Evolutionary conservation across 1,139 yeast genomes (phyloP).

Genomic region (Pichia sp.): DNA sequence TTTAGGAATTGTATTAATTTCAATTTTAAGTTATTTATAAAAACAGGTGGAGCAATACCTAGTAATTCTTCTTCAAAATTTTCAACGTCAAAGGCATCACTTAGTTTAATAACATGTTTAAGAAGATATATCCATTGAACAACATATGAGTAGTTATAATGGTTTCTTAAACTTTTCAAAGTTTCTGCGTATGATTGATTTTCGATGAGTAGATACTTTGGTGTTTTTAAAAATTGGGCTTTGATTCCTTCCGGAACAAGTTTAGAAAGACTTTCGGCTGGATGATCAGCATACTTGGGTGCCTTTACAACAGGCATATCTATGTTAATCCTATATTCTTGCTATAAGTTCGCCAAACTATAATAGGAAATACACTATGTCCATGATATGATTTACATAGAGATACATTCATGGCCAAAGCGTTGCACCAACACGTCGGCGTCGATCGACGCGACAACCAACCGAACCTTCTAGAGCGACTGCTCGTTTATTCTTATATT

Average conservation of each 20-base stretch:
- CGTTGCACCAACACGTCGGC: too few species aligned
- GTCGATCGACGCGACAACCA: too few species aligned
- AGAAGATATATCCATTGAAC: constrained; percentile 46
- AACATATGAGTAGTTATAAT: constrained; percentile 37
- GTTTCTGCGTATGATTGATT: constrained; percentile 19
- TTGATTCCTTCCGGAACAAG: constrained; percentile 26
- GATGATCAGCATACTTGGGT: constrained; percentile 13
- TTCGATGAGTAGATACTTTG: constrained; percentile 26
- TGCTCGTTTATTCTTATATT: too few species aligned
- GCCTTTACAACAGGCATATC: constrained; percentile 5
- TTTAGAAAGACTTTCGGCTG: constrained; percentile 26
- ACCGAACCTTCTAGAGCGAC: background rate
- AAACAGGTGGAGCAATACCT: constrained; percentile 35
- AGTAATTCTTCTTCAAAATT: constrained; percentile 50
- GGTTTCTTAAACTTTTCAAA: constrained; percentile 22
- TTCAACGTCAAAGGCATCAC: constrained; percentile 48
- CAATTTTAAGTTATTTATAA: constrained; percentile 37
- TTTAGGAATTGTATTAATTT: constrained; percentile 34
- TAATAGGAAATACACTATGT: too few species aligned
- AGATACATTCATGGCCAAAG: too few species aligned
- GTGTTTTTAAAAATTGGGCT: constrained; percentile 25
- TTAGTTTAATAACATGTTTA: constrained; percentile 39
- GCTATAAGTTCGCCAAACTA: too few species aligned
- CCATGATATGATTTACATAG: too few species aligned
- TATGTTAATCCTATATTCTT: too few species aligned